Percentiles rank a stretch among this genome's conserved stretches.
These are phyloP conservation scores for Boletus vinaceobasis DNA, from an alignment of 768 basidiomycete genomes.

Conservation along the genomic window DNA sequence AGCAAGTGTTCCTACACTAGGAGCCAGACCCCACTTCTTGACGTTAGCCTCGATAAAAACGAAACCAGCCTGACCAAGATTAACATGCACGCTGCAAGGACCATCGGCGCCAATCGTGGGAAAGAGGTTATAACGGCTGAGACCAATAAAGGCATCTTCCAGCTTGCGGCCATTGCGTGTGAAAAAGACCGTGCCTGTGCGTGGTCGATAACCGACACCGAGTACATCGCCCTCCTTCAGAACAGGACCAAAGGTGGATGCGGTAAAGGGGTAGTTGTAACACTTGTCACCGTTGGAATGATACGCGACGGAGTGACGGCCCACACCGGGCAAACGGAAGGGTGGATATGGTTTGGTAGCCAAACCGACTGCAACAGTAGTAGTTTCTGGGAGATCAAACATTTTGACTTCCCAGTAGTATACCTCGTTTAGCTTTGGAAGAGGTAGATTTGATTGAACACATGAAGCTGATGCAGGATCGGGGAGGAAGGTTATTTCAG, in stretches of 20 bases:
- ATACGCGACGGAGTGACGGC: conserved; percentile 88
- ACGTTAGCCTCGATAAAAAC: conserved; percentile 99
- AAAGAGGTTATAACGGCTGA: conserved; percentile 91
- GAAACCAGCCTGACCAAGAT: conserved; percentile 96
- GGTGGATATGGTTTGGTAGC: conserved; percentile 97
- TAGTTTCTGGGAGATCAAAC: conserved; percentile 90
- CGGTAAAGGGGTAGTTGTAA: conserved; percentile 93
- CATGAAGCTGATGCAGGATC: conserved; percentile 91
- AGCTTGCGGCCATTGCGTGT: conserved; percentile 96
- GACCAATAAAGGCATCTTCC: conserved; percentile 91
- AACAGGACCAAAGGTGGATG: conserved; percentile 74
- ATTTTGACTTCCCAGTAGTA: conserved; percentile 99
- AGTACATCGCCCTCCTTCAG: conserved; percentile 95
- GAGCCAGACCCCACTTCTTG: conserved; percentile 99
- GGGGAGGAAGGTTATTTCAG: conserved; percentile 97
- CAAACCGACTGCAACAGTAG: conserved; percentile 87
- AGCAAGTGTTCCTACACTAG: conserved; percentile 93
- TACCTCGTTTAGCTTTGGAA: conserved; percentile 97
- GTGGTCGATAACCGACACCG: conserved; percentile 92
- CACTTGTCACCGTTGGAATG: conserved; percentile 97
- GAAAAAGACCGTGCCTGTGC: conserved; percentile 98
- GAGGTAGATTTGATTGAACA: conserved; percentile 94
- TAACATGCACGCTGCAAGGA: conserved; percentile 94
- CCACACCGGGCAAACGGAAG: conserved; percentile 87
- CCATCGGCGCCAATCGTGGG: conserved; percentile 96